phyloP scores from a whole-genome alignment of 1,284 basidiomycete species.

The Laetiporus sulphureus region DNA sequence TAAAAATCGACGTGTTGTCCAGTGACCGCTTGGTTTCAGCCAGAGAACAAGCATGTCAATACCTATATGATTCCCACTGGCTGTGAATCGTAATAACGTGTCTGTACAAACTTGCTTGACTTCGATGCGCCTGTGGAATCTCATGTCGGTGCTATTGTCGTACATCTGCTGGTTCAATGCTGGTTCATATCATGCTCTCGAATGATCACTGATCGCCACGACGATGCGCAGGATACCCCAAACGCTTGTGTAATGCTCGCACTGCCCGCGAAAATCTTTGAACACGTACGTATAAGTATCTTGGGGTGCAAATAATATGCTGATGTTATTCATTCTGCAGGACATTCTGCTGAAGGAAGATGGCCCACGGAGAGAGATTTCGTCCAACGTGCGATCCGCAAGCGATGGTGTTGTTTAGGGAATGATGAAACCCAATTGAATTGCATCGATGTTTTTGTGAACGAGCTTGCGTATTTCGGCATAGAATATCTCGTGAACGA shows the following conservation, averaged over 20 bases:
- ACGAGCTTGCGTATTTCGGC: neutral
- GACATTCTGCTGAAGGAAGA: constrained; percentile 57
- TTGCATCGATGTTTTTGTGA: neutral
- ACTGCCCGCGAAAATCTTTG: constrained; percentile 67
- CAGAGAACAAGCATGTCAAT: constrained; percentile 65
- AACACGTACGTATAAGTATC: constrained; percentile 39
- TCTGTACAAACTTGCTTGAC: constrained; percentile 53
- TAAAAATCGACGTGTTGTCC: neutral
- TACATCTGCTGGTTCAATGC: too few species aligned
- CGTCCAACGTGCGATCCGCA: constrained; percentile 61
- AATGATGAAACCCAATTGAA: neutral
- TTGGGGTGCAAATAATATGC: constrained; percentile 44
- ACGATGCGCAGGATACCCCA: constrained; percentile 51
- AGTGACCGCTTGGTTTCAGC: constrained; percentile 29
- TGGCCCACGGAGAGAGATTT: constrained; percentile 51
- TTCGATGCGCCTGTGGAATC: constrained; percentile 74
- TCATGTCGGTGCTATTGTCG: constrained; percentile 70
- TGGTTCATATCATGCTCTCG: too few species aligned
- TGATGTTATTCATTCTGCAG: constrained; percentile 42
- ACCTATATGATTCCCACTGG: too few species aligned
- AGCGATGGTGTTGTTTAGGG: constrained; percentile 47
- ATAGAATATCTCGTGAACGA: neutral
- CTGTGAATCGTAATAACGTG: too few species aligned
- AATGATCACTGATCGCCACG: too few species aligned
- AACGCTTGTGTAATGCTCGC: constrained; percentile 74